Percentiles rank a stretch among this genome's conserved stretches.
Conservation (phyloP, 2,329 filamentous ascomycete genomes). For the Phyllosticta citriasiana region DNA sequence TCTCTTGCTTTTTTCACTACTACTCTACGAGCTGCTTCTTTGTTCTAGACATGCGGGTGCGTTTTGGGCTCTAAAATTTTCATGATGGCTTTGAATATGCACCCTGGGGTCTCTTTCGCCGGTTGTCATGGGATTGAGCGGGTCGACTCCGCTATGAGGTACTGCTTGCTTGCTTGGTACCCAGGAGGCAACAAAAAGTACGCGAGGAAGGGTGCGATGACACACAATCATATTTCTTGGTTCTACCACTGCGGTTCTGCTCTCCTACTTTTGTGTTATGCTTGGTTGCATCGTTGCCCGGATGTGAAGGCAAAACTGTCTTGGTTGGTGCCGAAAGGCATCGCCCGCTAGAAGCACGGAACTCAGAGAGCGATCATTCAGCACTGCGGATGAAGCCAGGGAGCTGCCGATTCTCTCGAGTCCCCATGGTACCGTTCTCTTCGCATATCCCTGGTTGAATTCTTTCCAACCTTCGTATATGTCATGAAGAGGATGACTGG, state of each 20-base stretch:
- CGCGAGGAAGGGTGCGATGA: not conserved
- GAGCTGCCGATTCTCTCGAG: too few species aligned
- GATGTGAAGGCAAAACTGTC: too few species aligned
- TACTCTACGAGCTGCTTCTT: not conserved
- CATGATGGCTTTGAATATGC: conserved; percentile 8
- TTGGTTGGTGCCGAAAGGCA: too few species aligned
- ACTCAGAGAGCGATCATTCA: too few species aligned
- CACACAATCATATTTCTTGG: not conserved
- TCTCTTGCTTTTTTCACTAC: not conserved
- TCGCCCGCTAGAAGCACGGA: too few species aligned
- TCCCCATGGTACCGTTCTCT: too few species aligned
- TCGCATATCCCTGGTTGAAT: too few species aligned
- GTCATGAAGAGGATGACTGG: too few species aligned
- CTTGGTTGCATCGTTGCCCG: too few species aligned
- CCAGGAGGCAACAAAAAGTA: not conserved
- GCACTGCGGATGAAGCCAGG: too few species aligned
- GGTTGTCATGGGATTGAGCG: not conserved
- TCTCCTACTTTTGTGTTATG: too few species aligned
- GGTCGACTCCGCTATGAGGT: not conserved
- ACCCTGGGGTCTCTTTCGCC: conserved; percentile 1
- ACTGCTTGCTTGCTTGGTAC: not conserved
- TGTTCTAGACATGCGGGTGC: conserved; percentile 10
- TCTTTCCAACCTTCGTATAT: too few species aligned
- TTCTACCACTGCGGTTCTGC: not conserved
- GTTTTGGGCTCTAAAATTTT: conserved; percentile 10